Conservation (phyloP, 306 rosid species). For the Cucumis hystrix region DNA sequence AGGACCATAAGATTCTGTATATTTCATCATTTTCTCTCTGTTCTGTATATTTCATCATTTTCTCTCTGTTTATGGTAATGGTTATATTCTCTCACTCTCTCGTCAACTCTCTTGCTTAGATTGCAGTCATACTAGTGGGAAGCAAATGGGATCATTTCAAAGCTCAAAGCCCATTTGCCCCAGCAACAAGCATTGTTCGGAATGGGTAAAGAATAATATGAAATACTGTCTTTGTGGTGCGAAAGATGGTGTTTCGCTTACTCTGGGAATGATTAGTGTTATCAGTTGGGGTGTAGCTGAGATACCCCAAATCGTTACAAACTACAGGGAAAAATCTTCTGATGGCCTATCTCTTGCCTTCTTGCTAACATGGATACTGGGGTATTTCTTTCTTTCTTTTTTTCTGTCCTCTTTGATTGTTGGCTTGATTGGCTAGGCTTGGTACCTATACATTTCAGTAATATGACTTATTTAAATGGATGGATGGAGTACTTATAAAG, state of each 20-base stretch:
- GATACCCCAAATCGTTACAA: slow-evolving; percentile 71
- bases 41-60: background rate
- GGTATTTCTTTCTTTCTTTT: slow-evolving; percentile 27
- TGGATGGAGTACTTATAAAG: background rate
- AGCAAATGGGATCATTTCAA: slow-evolving; percentile 16
- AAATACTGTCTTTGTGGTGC: slow-evolving; percentile 23
- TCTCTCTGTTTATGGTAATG: background rate
- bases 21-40: too few species aligned
- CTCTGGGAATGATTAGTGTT: slow-evolving; percentile 53
- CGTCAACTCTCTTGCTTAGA: background rate
- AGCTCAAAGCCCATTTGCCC: slow-evolving; percentile 21
- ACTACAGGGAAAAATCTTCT: slow-evolving; percentile 45
- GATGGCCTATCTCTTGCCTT: slow-evolving; percentile 63
- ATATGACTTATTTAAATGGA: background rate
- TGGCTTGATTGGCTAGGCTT: background rate
- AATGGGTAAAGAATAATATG: slow-evolving; percentile 25
- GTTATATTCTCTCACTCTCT: background rate
- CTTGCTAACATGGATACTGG: slow-evolving; percentile 71
- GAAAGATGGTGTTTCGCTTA: slow-evolving; percentile 42
- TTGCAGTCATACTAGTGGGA: background rate
- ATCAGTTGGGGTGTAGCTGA: slow-evolving; percentile 70
- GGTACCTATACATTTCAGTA: background rate
- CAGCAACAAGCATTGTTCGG: slow-evolving; percentile 25
- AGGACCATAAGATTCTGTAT: too few species aligned
- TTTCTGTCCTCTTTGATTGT: background rate